Evolutionary conservation across 345 rosid species (phyloP).

Genomic region (Euphorbia lathyris): DNA sequence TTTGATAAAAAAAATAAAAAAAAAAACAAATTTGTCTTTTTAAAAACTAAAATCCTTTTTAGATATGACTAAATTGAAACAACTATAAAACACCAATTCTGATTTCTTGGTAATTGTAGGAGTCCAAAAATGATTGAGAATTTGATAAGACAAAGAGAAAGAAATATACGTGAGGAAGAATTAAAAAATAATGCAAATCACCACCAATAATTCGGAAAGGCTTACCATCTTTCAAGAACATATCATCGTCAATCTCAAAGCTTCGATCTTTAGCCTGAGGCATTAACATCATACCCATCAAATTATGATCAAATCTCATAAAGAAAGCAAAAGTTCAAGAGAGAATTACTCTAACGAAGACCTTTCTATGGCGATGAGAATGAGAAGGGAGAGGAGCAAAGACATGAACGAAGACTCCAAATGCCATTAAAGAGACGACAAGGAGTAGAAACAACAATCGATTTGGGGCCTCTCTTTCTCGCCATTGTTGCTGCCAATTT

Average conservation of each 20-base stretch:
- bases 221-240: slow-evolving; percentile 74
- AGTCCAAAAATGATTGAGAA: no score
- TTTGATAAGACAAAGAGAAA: no score
- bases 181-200: slow-evolving; percentile 86
- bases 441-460: slow-evolving; percentile 34
- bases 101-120: no score
- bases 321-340: neutral
- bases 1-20: no score
- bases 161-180: slow-evolving; percentile 66
- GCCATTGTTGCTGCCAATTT: slow-evolving; percentile 27
- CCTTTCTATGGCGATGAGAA: slow-evolving; percentile 30
- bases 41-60: no score
- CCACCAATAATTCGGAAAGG: slow-evolving; percentile 85
- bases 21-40: no score
- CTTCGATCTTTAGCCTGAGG: slow-evolving; percentile 32
- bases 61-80: no score
- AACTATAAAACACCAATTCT: no score
- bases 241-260: slow-evolving; percentile 67
- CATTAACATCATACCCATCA: neutral
- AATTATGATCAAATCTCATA: neutral
- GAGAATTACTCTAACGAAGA: slow-evolving; percentile 15
- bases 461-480: slow-evolving; percentile 33
- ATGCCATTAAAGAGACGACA: slow-evolving; percentile 36
- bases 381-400: slow-evolving; percentile 67
- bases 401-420: slow-evolving; percentile 50